Conservation (phyloP, 371 early-diverging fungal species). For the Mucor irregularis region DNA sequence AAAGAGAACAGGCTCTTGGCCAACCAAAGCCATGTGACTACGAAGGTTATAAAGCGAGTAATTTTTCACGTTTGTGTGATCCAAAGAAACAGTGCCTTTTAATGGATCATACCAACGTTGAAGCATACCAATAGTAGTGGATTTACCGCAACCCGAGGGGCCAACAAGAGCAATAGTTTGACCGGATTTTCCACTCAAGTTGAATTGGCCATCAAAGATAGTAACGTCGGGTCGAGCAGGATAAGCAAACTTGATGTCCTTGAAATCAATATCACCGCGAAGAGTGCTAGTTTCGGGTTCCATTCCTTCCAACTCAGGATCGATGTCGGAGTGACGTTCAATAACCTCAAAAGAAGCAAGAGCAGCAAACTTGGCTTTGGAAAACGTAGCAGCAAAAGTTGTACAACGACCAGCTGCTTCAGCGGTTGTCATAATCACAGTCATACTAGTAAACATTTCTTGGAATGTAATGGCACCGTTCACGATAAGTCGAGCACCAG, state of each 20-base stretch:
- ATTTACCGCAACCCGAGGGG: constrained; percentile 86
- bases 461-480: constrained; percentile 29
- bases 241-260: constrained; percentile 74
- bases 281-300: constrained; percentile 38
- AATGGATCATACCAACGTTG: constrained; percentile 85
- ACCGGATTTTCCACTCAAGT: constrained; percentile 70
- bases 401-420: constrained; percentile 63
- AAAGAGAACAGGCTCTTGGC: constrained; percentile 88
- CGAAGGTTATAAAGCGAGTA: constrained; percentile 67
- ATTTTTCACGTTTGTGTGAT: constrained; percentile 63
- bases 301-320: constrained; percentile 65
- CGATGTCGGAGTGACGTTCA: constrained; percentile 71
- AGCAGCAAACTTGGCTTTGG: constrained; percentile 82
- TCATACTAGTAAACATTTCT: constrained; percentile 64
- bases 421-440: constrained; percentile 71
- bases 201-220: constrained; percentile 75
- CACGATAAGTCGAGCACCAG: constrained; percentile 48
- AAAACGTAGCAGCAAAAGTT: constrained; percentile 58
- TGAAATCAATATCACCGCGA: constrained; percentile 54
- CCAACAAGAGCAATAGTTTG: constrained; percentile 89
- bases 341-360: constrained; percentile 70
- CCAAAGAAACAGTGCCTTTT: constrained; percentile 62
- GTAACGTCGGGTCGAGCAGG: constrained; percentile 77
- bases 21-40: constrained; percentile 75
- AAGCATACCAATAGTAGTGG: constrained; percentile 78